phyloP scores from a whole-genome alignment of 331 rosid genomes.

The Dryas integrifolia region DNA sequence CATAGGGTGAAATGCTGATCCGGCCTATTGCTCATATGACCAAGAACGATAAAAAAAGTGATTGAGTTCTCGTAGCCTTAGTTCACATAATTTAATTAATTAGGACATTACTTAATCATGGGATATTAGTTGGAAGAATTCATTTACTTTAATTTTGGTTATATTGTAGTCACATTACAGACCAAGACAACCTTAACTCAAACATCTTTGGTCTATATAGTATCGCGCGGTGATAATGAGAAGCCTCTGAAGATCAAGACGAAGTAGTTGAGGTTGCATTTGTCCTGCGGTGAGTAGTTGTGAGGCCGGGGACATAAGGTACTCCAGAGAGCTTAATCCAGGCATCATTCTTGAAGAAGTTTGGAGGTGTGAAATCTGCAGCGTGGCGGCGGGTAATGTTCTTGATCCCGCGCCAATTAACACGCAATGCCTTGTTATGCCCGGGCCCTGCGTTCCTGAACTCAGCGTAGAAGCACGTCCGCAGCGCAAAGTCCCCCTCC shows the following conservation, averaged over 20 bases:
- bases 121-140: too few relatives aligned
- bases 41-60: too few relatives aligned
- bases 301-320: constrained; percentile 35
- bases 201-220: too few relatives aligned
- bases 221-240: too few relatives aligned
- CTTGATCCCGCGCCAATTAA: constrained; percentile 53
- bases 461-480: constrained; percentile 50
- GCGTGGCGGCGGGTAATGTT: constrained; percentile 24
- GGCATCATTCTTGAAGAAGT: constrained; percentile 35
- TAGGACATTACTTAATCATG: too few relatives aligned
- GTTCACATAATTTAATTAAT: too few relatives aligned
- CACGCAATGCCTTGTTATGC: constrained; percentile 30
- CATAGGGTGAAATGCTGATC: too few relatives aligned
- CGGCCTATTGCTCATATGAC: too few relatives aligned
- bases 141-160: too few relatives aligned
- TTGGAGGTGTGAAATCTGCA: constrained; percentile 14
- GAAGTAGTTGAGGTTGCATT: neutral
- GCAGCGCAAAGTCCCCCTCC: constrained; percentile 28
- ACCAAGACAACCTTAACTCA: too few relatives aligned
- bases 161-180: too few relatives aligned
- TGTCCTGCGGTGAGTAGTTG: neutral
- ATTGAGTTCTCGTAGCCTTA: too few relatives aligned
- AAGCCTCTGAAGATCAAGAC: neutral
- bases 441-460: constrained; percentile 49
- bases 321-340: constrained; percentile 48